Evolutionary conservation across 2,329 filamentous ascomycete species (phyloP).

Genomic region (Thielaviopsis populi): DNA sequence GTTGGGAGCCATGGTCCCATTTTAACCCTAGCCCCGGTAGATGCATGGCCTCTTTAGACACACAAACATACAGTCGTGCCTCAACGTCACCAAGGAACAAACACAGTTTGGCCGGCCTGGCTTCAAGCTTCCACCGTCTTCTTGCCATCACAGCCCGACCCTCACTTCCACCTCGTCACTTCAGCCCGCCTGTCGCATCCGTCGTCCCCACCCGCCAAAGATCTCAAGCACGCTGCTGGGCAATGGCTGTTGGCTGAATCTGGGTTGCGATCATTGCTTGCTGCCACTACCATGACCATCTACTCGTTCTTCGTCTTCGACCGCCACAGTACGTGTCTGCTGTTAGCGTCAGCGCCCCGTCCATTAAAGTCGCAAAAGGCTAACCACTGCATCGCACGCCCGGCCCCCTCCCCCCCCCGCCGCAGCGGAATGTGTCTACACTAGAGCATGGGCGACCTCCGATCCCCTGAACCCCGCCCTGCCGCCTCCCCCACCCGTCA

Average conservation of each 20-base stretch:
- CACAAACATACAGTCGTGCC: not conserved
- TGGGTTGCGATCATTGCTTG: constrained; percentile 3
- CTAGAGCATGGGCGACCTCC: constrained; percentile 59
- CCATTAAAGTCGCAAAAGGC: constrained; percentile 12
- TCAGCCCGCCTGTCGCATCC: not conserved
- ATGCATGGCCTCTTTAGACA: not conserved
- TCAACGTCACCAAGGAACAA: not conserved
- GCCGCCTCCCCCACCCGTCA: constrained; percentile 18
- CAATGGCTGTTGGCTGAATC: constrained; percentile 8
- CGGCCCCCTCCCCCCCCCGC: too few species aligned
- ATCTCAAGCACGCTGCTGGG: not conserved
- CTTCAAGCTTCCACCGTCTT: not conserved
- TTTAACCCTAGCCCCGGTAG: not conserved
- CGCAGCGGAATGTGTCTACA: constrained; percentile 93
- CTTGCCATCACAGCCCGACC: not conserved
- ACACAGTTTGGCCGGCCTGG: not conserved
- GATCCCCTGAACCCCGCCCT: constrained; percentile 25
- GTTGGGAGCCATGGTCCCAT: not conserved
- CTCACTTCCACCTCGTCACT: not conserved
- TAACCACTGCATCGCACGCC: not conserved
- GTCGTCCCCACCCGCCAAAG: not conserved
- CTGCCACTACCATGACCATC: constrained; percentile 53
- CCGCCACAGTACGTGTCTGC: constrained; percentile 61
- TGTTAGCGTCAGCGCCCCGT: not conserved
- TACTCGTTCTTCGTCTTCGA: constrained; percentile 99